phyloP scores from a whole-genome alignment of 1,284 basidiomycete genomes.

The Apiotrichum veenhuisii region DNA sequence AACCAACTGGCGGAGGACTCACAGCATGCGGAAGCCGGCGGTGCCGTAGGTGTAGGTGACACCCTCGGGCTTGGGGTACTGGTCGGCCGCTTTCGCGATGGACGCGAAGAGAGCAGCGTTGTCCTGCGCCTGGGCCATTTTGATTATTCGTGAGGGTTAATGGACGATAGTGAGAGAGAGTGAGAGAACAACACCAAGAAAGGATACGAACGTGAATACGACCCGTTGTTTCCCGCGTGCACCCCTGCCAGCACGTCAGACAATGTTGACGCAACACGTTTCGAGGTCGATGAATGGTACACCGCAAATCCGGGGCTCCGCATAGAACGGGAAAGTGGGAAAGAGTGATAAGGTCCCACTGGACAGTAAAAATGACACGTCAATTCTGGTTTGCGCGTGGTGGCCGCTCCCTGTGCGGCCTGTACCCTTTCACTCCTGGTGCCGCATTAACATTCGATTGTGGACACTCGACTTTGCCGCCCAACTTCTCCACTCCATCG shows the following conservation, averaged over 20 bases:
- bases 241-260: too few relatives aligned
- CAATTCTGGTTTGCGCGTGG: too few relatives aligned
- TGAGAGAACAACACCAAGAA: not conserved
- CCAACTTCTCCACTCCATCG: not conserved
- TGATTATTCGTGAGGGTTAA: not conserved
- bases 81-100: conserved; percentile 37
- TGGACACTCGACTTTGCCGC: not conserved
- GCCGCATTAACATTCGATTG: too few relatives aligned
- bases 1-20: conserved; percentile 44
- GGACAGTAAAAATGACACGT: too few relatives aligned
- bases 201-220: not conserved
- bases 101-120: conserved; percentile 32
- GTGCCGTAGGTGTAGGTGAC: conserved; percentile 80
- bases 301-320: too few relatives aligned
- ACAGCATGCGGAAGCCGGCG: conserved; percentile 91
- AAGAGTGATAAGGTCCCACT: too few relatives aligned
- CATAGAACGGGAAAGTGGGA: too few relatives aligned
- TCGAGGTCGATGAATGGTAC: too few relatives aligned
- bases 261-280: too few relatives aligned
- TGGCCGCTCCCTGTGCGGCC: too few relatives aligned
- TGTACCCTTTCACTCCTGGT: too few relatives aligned
- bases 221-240: too few relatives aligned
- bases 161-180: not conserved
- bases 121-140: conserved; percentile 17
- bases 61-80: conserved; percentile 52